Evolutionary conservation across 2,329 filamentous ascomycete species (phyloP), one percentile per base, ranked within the genome.

Genomic region (Talaromyces atroroseus): DNA sequence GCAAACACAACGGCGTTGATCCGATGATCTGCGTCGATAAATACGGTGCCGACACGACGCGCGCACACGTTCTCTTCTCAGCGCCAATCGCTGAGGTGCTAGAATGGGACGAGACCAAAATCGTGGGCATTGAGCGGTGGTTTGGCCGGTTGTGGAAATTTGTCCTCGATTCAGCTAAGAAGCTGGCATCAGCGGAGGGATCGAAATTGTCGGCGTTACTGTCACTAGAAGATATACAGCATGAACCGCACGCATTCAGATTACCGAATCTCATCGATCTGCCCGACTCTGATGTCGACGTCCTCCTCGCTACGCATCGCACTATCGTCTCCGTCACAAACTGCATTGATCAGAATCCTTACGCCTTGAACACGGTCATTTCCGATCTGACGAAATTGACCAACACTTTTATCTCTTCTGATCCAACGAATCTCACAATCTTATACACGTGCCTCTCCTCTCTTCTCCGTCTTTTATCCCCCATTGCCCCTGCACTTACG

Each of bases 1-100:
- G 89, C 65, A 96, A 96, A 71, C 80, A 94, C 74, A 96, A 96
- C 66, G 91, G 91, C 24, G 89, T 95, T 6, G 90, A 95, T 66
- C 91, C 91, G 0, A 84, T 82, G 0, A 78, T 76, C 0, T 88
- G 87, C 61, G 89, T 94, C 57, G 74, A 79, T 7, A 84, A 82
- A 62, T 87, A 94, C 64, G 91, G 91, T 21, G 89, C 90, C 1
- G 91, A 96, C 69, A 86, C 89, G 5, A 91, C 89, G 2, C 80
- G 91, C 56, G 90, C 90, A 3, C 91, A 96, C 68, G 89, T 96
- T 68, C 80, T 96, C 6, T 95, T 96, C 76, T 88, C 92, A 64
- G 91, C 91, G 0, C 90, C 91, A 0, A 88, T 95, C 14, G 84
- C 80, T 44, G 90, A 95, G 56, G 82, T 94, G 1, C 80, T 96